Evolutionary conservation across 2,329 filamentous ascomycete species (phyloP), one percentile per base, ranked within the genome.

Genomic region (Aspergillus sclerotialis): DNA sequence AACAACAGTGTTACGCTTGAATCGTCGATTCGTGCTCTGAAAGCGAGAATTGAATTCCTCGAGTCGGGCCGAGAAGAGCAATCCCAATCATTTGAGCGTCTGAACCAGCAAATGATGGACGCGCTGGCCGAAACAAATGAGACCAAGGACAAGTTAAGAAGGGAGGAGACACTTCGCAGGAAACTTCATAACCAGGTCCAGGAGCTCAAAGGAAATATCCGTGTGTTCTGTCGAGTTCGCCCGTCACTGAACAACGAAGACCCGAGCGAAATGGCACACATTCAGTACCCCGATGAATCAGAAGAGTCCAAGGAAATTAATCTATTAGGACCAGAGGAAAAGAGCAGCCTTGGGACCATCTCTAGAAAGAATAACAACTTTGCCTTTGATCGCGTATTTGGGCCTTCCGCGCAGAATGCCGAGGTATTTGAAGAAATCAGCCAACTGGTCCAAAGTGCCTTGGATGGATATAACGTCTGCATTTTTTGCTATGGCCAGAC

Each of bases 401-500:
- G 80, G 1, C 88, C 89, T 0, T 63, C 68, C 0, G 78, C 82
- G 2, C 75, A 82, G 46, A 98, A 98, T 55, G 72, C 78, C 12
- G 83, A 94, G 45, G 81, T 98, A 1, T 98, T 98, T 56, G 86
- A 85, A 36, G 92, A 98, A 57, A 96, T 96, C 55, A 93, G 87
- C 37, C 92, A 98, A 57, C 76, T 98, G 21, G 89, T 98, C 1
- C 92, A 98, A 63, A 94, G 86, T 48, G 92, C 93, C 0, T 72
- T 98, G 25, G 92, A 98, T 53, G 92, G 92, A 1, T 98, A 94
- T 68, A 98, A 96, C 49, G 92, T 98, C 33, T 96, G 90, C 63
- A 96, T 98, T 43, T 94, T 98, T 65, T 95, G 89, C 56, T 98
- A 98, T 55, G 92, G 92, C 28, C 92, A 98, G 61, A 98, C 92